A percentile compares a stretch with the other conserved stretches of the same genome.
Conservation (phyloP, 148 eudicot genomes). For the Rhododendron ovatum region DNA sequence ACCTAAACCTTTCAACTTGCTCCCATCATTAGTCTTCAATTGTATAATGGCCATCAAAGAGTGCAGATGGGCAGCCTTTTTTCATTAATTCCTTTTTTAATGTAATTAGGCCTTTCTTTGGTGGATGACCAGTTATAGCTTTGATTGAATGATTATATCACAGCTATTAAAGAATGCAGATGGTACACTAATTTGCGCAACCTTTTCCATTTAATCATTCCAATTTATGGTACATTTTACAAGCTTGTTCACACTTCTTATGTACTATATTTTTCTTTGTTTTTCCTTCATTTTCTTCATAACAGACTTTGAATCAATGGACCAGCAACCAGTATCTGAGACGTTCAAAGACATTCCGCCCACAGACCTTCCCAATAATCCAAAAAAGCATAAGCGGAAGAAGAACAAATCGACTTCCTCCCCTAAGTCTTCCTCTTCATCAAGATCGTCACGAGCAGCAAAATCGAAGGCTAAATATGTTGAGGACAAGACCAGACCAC, state of each 20-base stretch:
- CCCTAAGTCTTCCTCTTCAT: slow-evolving; percentile 33
- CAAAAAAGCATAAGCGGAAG: slow-evolving; percentile 51
- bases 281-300: neutral
- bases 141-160: neutral
- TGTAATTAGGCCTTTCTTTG: too few relatives aligned
- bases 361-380: slow-evolving; percentile 29
- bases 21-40: too few relatives aligned
- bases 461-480: slow-evolving; percentile 38
- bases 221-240: neutral
- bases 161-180: neutral
- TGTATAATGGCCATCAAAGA: neutral
- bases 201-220: neutral
- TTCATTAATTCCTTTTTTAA: too few relatives aligned
- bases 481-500: slow-evolving; percentile 17
- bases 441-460: slow-evolving; percentile 38
- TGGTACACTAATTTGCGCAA: neutral
- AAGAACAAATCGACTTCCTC: slow-evolving; percentile 45
- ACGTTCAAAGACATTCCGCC: slow-evolving; percentile 28
- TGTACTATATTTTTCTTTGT: neutral
- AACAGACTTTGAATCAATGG: slow-evolving; percentile 43
- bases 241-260: neutral
- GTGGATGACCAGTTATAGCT: neutral
- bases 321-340: slow-evolving; percentile 22
- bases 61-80: neutral
- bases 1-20: too few relatives aligned